These are phyloP conservation scores for Cryptococcus jaspeensis DNA, from an alignment of 1,284 basidiomycete species.

Conservation along the genomic window DNA sequence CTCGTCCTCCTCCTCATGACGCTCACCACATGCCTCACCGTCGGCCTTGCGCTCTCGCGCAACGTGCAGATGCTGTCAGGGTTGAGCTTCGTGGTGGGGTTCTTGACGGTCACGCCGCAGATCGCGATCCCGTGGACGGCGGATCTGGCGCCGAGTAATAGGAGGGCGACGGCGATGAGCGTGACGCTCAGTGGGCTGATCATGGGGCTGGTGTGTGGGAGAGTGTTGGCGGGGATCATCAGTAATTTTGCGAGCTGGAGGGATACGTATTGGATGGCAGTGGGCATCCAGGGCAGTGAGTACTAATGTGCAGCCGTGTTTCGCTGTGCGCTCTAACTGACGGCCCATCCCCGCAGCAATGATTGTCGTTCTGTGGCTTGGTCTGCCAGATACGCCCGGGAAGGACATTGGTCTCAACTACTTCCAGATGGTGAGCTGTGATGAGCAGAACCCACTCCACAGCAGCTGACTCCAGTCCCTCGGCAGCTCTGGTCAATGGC, in stretches of 20 bases:
- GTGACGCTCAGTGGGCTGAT: conserved; percentile 67
- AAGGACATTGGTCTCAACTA: conserved; percentile 61
- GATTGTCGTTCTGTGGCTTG: conserved; percentile 57
- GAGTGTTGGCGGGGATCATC: conserved; percentile 66
- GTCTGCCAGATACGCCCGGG: conserved; percentile 68
- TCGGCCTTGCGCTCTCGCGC: conserved; percentile 60
- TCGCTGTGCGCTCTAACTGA: not conserved
- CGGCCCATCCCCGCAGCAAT: conserved; percentile 46
- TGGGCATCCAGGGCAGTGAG: conserved; percentile 54
- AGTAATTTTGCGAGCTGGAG: conserved; percentile 63
- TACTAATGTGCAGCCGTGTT: conserved; percentile 2
- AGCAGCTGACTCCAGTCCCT: not conserved
- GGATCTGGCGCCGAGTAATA: conserved; percentile 63
- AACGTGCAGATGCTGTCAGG: conserved; percentile 58
- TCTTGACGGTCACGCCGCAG: conserved; percentile 56
- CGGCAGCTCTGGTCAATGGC: conserved; percentile 61
- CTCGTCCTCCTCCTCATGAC: conserved; percentile 58
- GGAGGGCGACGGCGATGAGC: conserved; percentile 63
- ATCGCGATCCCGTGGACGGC: conserved; percentile 64
- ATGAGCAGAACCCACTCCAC: not conserved
- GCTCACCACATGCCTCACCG: conserved; percentile 56
- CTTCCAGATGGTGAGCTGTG: conserved; percentile 53
- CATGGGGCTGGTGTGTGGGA: conserved; percentile 67
- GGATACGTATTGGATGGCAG: conserved; percentile 65
- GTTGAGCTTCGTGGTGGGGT: conserved; percentile 61